phyloP scores from a whole-genome alignment of 306 rosid species.

The Biancaea sappan region DNA sequence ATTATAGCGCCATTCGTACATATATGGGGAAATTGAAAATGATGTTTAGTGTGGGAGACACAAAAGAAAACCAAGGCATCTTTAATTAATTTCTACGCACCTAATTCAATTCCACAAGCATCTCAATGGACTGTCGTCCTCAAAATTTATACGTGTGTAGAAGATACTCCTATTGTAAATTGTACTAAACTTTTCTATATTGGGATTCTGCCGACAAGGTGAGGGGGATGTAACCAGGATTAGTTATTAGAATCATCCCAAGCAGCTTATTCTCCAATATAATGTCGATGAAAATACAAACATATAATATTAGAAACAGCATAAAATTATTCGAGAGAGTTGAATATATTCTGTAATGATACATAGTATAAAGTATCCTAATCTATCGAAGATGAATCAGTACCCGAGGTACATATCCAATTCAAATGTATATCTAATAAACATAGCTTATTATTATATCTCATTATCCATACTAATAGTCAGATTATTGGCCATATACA shows the following conservation, averaged over 20 bases:
- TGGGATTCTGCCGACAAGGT: not conserved
- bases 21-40: too few relatives aligned
- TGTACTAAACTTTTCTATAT: too few relatives aligned
- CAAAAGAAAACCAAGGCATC: too few relatives aligned
- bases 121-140: too few relatives aligned
- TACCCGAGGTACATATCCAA: not conserved
- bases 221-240: not conserved
- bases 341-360: too few relatives aligned
- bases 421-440: not conserved
- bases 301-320: not conserved
- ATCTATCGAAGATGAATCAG: not conserved
- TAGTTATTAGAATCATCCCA: not conserved
- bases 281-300: not conserved
- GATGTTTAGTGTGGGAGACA: too few relatives aligned
- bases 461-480: not conserved
- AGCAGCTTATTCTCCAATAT: not conserved
- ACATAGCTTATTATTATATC: too few relatives aligned
- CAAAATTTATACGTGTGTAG: too few relatives aligned
- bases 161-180: too few relatives aligned
- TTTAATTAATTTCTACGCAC: too few relatives aligned
- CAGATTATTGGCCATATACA: not conserved
- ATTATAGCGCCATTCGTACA: too few relatives aligned
- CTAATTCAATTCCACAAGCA: too few relatives aligned
- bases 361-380: not conserved
- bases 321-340: not conserved